A percentile compares a stretch with the other conserved stretches of the same genome.
Conservation (phyloP, 2,329 filamentous ascomycete genomes). For the Mariannaea sp. region DNA sequence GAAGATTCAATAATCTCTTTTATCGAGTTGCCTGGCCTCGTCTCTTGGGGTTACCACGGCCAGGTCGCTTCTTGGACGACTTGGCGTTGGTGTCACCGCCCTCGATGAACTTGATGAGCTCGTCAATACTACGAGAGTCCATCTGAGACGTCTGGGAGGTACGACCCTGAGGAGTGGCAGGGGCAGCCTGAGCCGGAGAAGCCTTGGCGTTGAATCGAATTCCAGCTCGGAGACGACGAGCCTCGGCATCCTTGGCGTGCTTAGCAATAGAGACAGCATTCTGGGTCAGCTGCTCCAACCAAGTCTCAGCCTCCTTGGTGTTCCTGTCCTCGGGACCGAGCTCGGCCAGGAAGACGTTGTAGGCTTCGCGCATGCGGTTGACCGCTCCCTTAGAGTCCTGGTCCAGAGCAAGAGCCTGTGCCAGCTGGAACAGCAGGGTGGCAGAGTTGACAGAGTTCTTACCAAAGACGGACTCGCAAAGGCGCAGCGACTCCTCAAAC, state of each 20-base stretch:
- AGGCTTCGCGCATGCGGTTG: conserved; percentile 91
- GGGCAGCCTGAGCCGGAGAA: conserved; percentile 33
- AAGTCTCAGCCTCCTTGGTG: conserved; percentile 96
- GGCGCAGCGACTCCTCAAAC: conserved; percentile 90
- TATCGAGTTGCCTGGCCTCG: conserved; percentile 45
- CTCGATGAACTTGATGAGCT: conserved; percentile 93
- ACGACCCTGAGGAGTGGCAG: conserved; percentile 43
- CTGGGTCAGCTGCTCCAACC: conserved; percentile 94
- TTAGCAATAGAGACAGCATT: conserved; percentile 95
- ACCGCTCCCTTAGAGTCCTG: conserved; percentile 92
- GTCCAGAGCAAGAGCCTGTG: conserved; percentile 93
- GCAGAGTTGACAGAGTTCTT: conserved; percentile 90
- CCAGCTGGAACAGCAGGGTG: conserved; percentile 94
- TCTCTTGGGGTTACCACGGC: conserved; percentile 61
- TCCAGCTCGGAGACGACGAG: conserved; percentile 70
- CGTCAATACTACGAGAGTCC: conserved; percentile 86
- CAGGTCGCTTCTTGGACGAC: conserved; percentile 60
- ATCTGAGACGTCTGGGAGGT: conserved; percentile 47
- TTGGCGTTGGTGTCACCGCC: conserved; percentile 63
- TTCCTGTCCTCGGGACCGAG: conserved; percentile 92
- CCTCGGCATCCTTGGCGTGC: conserved; percentile 85
- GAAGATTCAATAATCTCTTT: background rate
- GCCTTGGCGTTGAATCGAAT: conserved; percentile 64
- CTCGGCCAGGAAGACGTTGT: conserved; percentile 89
- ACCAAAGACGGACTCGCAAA: conserved; percentile 90